Conservation (phyloP, 345 rosid species). For the Boechera stricta region DNA sequence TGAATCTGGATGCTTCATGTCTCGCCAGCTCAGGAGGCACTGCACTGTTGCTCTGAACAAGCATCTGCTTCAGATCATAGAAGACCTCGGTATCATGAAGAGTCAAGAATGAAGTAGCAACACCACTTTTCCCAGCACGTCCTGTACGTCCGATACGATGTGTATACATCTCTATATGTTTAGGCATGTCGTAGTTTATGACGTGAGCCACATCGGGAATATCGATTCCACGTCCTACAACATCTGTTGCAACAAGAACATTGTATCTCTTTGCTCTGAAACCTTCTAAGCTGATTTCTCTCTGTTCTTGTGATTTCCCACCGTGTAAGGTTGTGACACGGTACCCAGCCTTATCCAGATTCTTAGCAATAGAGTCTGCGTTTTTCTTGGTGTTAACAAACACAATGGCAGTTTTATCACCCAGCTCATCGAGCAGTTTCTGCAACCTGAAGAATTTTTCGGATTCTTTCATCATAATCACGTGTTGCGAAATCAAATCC, state of each 20-base stretch:
- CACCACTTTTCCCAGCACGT: conserved; percentile 95
- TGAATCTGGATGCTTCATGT: conserved; percentile 93
- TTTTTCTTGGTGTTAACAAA: conserved; percentile 95
- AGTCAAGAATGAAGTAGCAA: conserved; percentile 92
- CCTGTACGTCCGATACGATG: conserved; percentile 98
- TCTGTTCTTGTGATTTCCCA: conserved; percentile 95
- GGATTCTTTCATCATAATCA: conserved; percentile 85
- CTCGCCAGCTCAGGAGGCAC: conserved; percentile 95
- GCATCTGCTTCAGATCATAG: conserved; percentile 98
- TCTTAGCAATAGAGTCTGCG: conserved; percentile 79
- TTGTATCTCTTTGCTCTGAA: conserved; percentile 87
- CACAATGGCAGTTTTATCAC: conserved; percentile 87
- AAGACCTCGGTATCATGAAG: conserved; percentile 79
- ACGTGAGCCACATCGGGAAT: conserved; percentile 97
- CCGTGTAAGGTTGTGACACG: conserved; percentile 92
- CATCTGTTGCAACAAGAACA: conserved; percentile 95
- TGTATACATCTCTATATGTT: conserved; percentile 84
- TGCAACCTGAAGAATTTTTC: conserved; percentile 73
- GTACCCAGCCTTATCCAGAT: conserved; percentile 82
- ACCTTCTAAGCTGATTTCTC: conserved; percentile 92
- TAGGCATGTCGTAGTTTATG: conserved; percentile 92
- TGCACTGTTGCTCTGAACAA: conserved; percentile 85
- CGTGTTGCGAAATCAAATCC: conserved; percentile 86
- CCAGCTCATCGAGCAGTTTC: conserved; percentile 81
- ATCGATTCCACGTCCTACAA: conserved; percentile 94